Conservation (phyloP, 768 basidiomycete genomes). For the Cystoderma amianthinum region DNA sequence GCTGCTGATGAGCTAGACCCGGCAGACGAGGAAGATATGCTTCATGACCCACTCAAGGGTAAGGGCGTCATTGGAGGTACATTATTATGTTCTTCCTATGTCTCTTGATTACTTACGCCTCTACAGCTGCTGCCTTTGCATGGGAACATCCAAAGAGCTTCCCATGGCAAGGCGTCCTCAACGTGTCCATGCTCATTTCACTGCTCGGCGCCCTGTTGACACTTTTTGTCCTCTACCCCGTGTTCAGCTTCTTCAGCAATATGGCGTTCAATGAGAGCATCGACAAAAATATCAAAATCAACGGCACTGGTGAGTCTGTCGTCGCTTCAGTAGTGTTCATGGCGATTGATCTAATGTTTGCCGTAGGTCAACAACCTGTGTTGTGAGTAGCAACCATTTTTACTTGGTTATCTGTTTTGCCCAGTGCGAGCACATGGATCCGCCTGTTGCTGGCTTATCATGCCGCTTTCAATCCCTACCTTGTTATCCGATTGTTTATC, state of each 20-base stretch:
- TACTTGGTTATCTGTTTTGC: background rate
- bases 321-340: background rate
- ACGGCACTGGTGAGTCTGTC: constrained; percentile 32
- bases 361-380: constrained; percentile 55
- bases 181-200: constrained; percentile 60
- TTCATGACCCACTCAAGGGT: constrained; percentile 79
- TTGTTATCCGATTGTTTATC: too few species aligned
- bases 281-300: constrained; percentile 60
- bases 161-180: constrained; percentile 46
- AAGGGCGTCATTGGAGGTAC: too few species aligned
- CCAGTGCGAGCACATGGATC: too few species aligned
- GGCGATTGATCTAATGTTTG: background rate
- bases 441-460: too few species aligned
- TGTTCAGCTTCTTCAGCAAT: constrained; percentile 42
- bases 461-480: too few species aligned
- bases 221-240: constrained; percentile 82
- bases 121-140: too few species aligned
- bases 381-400: constrained; percentile 25
- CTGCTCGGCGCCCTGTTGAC: constrained; percentile 56
- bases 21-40: constrained; percentile 66
- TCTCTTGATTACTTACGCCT: too few species aligned
- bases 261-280: constrained; percentile 33
- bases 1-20: constrained; percentile 45
- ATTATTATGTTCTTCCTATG: too few species aligned
- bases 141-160: constrained; percentile 15